Base-by-base conservation (phyloP, 1,139 yeast genomes). In the Protomyces gravidus region DNA sequence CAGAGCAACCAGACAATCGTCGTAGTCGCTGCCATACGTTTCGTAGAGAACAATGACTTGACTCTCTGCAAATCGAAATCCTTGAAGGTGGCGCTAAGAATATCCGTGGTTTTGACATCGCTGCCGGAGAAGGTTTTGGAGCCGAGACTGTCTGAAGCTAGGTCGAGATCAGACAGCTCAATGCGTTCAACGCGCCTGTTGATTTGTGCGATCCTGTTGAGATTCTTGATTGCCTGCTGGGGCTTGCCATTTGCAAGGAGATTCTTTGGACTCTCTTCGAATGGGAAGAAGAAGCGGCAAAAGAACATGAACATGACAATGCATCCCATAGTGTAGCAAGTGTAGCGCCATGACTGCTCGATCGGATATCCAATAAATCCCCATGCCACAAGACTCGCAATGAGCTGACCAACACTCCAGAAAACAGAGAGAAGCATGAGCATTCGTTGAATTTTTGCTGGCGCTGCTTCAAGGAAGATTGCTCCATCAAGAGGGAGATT, bases 381-480 rank as follows among this genome's bases (percentile, higher is more conserved):
- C 82, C 83, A 82, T 4, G 83, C 79, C 45, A 80, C 67, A n/a
- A 80, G 72, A 26, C 74, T 74, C 6, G 83, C 79, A 50, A 82
- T 71, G 0, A 83, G 78, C 69, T 81, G 85, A 45, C 86, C 86
- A 56, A 82, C 69, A 61, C 84, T 84, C 85, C 86, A 82, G 73
- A 80, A 82, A 28, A 75, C 72, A 5, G 86, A 85, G 73, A 82
- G 75, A 39, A 80, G 72, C 0, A 85, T 80, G 58, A 80, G 74
- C 62, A 82, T 69, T 76, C 78, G 80, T 66, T 80, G 83, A 65
- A 77, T 72, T 55, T 76, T 77, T 48, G 74, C 73, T 1, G 86
- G 86, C 61, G 82, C 70, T 64, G 76, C 81, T 67, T 83, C 86
- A 60, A 83, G 71, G 65, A 82, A 81, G 5, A 81, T 81, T 59